These are phyloP conservation scores for Alternaria rosae DNA, from an alignment of 2,329 filamentous ascomycete species.

Conservation along the genomic window DNA sequence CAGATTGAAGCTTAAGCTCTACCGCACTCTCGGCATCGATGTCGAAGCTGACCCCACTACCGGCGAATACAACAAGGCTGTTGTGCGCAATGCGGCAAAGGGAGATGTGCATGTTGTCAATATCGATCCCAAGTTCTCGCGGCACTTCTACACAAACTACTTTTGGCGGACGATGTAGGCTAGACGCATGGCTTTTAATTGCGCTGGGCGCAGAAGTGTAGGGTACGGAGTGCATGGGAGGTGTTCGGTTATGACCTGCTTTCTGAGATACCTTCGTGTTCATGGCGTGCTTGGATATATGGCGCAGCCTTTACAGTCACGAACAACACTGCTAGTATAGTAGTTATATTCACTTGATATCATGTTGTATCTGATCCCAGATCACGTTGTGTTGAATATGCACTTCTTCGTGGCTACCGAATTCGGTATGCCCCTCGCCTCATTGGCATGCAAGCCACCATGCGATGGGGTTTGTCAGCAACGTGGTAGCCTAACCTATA, in stretches of 20 bases:
- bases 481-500: not conserved
- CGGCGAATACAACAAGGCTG: conserved; percentile 84
- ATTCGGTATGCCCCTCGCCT: accelerated
- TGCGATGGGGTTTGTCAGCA: not conserved
- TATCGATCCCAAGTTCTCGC: conserved; percentile 89
- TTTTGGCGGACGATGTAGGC: conserved; percentile 85
- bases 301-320: not conserved
- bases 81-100: conserved; percentile 84
- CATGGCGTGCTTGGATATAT: conserved; percentile 1
- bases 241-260: conserved; percentile 6
- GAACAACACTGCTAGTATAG: not conserved
- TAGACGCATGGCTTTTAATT: not conserved
- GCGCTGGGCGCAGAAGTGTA: not conserved
- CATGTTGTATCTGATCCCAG: too few species aligned
- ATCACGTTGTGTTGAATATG: too few species aligned
- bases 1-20: conserved; percentile 86
- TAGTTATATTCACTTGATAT: too few species aligned
- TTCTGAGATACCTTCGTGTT: conserved; percentile 15
- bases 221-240: not conserved
- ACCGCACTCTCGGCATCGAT: conserved; percentile 88
- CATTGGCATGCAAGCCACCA: not conserved
- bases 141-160: conserved; percentile 93
- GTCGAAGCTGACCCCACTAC: conserved; percentile 76
- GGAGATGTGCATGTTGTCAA: conserved; percentile 95
- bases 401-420: too few species aligned